Evolutionary conservation across 179 eudicot species (phyloP).

Genomic region (Sideroxylon spinosum): DNA sequence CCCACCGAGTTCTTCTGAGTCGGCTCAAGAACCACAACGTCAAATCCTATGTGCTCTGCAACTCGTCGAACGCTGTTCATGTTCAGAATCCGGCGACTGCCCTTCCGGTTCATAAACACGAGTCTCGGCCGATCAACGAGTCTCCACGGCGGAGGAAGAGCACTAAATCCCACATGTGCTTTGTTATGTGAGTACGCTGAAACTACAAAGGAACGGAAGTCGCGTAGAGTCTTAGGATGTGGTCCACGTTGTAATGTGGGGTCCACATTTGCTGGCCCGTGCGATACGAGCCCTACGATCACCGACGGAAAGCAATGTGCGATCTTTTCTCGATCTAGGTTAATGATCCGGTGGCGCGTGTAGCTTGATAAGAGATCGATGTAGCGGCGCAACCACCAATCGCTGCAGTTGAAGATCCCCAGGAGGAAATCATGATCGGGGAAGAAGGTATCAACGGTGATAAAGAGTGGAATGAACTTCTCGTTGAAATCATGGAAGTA

Average conservation of each 20-base stretch:
- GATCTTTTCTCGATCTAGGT: constrained; percentile 46
- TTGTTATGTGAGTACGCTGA: constrained; percentile 29
- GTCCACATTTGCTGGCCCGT: constrained; percentile 46
- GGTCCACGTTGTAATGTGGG: constrained; percentile 29
- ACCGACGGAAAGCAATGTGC: constrained; percentile 63
- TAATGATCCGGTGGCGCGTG: constrained; percentile 38
- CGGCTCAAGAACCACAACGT: constrained; percentile 40
- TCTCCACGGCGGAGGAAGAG: constrained; percentile 14
- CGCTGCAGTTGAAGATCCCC: constrained; percentile 41
- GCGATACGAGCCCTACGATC: constrained; percentile 47
- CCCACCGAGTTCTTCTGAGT: constrained; percentile 20
- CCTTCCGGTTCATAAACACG: constrained; percentile 23
- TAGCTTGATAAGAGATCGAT: constrained; percentile 42
- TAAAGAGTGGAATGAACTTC: constrained; percentile 50
- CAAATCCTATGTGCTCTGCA: constrained; percentile 42
- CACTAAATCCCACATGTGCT: background rate
- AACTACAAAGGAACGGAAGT: constrained; percentile 40
- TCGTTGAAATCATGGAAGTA: constrained; percentile 55
- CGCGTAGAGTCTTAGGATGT: constrained; percentile 30
- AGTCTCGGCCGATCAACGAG: constrained; percentile 38
- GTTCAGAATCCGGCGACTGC: constrained; percentile 45
- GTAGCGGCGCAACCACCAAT: constrained; percentile 66
- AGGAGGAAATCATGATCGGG: constrained; percentile 36
- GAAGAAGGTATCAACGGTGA: constrained; percentile 42
- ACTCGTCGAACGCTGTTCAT: constrained; percentile 25